Percentiles rank a stretch among this genome's conserved stretches.
Conservation (phyloP, 768 basidiomycete species). For the Fistulinella prunicolor region DNA sequence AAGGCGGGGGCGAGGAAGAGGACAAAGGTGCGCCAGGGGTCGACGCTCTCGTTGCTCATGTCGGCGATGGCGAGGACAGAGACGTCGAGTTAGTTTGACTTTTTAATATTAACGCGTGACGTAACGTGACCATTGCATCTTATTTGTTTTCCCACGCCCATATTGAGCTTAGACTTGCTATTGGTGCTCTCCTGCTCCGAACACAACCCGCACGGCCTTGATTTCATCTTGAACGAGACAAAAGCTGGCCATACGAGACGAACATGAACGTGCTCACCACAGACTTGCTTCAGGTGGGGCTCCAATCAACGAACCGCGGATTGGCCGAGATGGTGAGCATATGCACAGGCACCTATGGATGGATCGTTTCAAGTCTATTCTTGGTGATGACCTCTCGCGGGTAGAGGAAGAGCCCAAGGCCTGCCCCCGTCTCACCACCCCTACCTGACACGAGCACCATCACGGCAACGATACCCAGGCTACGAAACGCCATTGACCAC, state of each 20-base stretch:
- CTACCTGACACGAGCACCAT: conserved; percentile 9
- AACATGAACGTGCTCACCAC: conserved; percentile 94
- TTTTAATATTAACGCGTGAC: conserved; percentile 29
- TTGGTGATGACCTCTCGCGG: not conserved
- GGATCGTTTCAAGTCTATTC: conserved; percentile 44
- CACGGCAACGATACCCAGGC: conserved; percentile 26
- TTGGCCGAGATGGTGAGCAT: not conserved
- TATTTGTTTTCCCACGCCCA: conserved; percentile 29
- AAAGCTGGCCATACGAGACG: conserved; percentile 88
- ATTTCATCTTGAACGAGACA: conserved; percentile 91
- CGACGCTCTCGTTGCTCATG: conserved; percentile 15
- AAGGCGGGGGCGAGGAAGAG: conserved; percentile 3
- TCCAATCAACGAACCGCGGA: not conserved
- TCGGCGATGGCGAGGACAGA: conserved; percentile 17
- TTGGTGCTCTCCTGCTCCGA: conserved; percentile 78
- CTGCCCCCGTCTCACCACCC: conserved; percentile 42
- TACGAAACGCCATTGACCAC: conserved; percentile 36
- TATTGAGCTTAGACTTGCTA: conserved; percentile 48
- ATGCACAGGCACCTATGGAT: conserved; percentile 53
- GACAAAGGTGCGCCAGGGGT: not conserved
- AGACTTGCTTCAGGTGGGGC: conserved; percentile 80
- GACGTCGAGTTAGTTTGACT: too few species aligned
- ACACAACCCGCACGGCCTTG: conserved; percentile 74
- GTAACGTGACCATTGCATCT: conserved; percentile 22
- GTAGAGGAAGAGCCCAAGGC: conserved; percentile 58